Evolutionary conservation across 371 early-diverging fungal genomes (phyloP), one percentile per base, ranked within the genome.

Genomic region (Lichtheimia ornata): DNA sequence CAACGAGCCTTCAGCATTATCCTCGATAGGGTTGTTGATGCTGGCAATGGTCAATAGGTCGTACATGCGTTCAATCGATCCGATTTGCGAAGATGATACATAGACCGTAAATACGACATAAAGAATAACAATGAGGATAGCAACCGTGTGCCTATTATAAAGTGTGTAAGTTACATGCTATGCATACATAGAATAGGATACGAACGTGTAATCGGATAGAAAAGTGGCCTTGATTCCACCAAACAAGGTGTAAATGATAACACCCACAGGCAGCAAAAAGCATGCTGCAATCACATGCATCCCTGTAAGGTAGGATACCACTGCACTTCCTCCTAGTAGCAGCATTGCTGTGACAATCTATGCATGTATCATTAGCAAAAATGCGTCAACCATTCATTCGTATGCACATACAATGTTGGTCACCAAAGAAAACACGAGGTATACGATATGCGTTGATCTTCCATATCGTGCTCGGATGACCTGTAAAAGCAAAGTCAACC

Each of bases 201-300:
- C 5, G 15, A 62, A 72, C 75, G 72, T 71, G 58, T 89, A 89
- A 64, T 89, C 89, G 3, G 89, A 85, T 25, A 89, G 70, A 47
- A 89, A 89, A 0, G 89, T 89, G 2, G 89, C 89, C 62, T 89
- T 89, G 44, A 89, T 76, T 18, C 89, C 89, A 49, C 89, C 89
- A 66, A 83, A 82, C 5, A 86, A 73, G 0, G 87, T 87, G 58
- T 89, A 89, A 81, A 35, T 67, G 57, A 85, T 81, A 2, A 89
- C 89, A 59, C 89, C 89, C 3, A 89, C 55, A 12, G 89, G 89
- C 17, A 89, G 74, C 20, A 89, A 71, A 53, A 89, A 83, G 59
- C 84, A 87, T 9, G 83, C 87, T 2, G 89, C 89, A 60, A 79
- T 77, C 12, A 77, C 79, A 62, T 83, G 77, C 86, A 89, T 86